These are phyloP conservation scores for Wickerhamiella australiensis DNA, from an alignment of 805 yeast genomes.

Conservation along the genomic window DNA sequence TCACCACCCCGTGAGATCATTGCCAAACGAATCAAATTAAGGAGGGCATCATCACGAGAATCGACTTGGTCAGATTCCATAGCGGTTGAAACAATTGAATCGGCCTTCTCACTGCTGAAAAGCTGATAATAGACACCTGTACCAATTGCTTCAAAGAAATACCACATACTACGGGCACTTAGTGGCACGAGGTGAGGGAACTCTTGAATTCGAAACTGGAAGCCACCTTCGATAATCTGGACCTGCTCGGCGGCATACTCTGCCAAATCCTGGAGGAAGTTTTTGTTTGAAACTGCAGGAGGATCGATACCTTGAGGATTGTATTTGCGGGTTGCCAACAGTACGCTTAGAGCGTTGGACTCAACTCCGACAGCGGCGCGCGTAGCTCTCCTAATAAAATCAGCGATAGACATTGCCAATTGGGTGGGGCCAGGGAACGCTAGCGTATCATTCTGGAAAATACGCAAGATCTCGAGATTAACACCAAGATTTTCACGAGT, in stretches of 20 bases:
- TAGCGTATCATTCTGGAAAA: conserved; percentile 1
- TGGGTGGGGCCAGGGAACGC: conserved; percentile 16
- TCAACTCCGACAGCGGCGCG: background rate
- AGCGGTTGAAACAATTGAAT: conserved; percentile 38
- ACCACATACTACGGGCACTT: conserved; percentile 46
- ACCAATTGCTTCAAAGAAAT: conserved; percentile 50
- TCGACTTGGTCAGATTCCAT: conserved; percentile 29
- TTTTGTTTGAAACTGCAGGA: background rate
- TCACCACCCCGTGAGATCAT: conserved; percentile 36
- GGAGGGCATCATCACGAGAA: conserved; percentile 36
- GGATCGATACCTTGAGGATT: conserved; percentile 1
- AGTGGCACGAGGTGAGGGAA: conserved; percentile 13
- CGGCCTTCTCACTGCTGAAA: conserved; percentile 35
- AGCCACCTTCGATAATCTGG: conserved; percentile 35
- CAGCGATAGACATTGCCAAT: conserved; percentile 11
- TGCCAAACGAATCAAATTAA: conserved; percentile 44
- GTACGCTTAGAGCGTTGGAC: background rate
- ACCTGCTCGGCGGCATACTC: conserved; percentile 30
- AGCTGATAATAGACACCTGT: conserved; percentile 41
- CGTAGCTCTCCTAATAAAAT: conserved; percentile 3
- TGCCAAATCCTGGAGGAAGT: conserved; percentile 16
- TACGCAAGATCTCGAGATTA: conserved; percentile 13
- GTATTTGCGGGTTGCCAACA: background rate
- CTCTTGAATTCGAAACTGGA: conserved; percentile 10
- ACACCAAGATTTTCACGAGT: conserved; percentile 13